Percentiles rank a stretch among this genome's conserved stretches.
Conservation (phyloP, 2,329 filamentous ascomycete species). For the Ceratocystis cubensis region DNA sequence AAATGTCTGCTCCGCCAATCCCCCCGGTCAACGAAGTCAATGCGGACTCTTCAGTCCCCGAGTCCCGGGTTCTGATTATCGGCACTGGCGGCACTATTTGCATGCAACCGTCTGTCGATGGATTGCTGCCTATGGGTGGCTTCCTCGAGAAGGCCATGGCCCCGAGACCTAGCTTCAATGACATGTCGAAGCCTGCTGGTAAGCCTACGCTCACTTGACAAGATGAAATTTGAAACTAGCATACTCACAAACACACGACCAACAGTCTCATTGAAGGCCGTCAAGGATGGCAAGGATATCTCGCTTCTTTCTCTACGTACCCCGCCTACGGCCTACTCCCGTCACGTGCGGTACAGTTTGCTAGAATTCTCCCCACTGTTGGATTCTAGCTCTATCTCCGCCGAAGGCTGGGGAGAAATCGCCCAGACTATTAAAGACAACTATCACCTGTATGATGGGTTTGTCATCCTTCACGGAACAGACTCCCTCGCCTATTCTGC, state of each 20-base stretch:
- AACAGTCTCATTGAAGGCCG: constrained; percentile 39
- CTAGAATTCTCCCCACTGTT: constrained; percentile 75
- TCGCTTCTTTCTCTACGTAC: constrained; percentile 60
- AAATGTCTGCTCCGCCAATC: constrained; percentile 19
- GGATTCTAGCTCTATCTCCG: constrained; percentile 82
- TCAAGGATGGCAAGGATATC: constrained; percentile 37
- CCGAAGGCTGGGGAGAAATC: constrained; percentile 74
- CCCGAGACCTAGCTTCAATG: constrained; percentile 74
- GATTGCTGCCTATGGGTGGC: constrained; percentile 65
- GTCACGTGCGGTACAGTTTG: constrained; percentile 71
- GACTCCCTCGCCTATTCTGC: constrained; percentile 83
- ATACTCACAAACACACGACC: not conserved
- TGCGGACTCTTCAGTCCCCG: constrained; percentile 37
- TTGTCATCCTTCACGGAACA: constrained; percentile 82
- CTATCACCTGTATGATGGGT: constrained; percentile 79
- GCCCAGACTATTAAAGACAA: constrained; percentile 68
- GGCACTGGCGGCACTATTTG: constrained; percentile 87
- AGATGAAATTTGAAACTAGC: not conserved
- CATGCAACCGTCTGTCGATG: constrained; percentile 71
- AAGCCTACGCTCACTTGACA: constrained; percentile 16
- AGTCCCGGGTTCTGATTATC: constrained; percentile 75
- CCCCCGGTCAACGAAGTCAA: constrained; percentile 20
- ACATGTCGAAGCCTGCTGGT: constrained; percentile 33
- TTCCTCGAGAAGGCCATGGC: constrained; percentile 76
- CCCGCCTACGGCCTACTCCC: constrained; percentile 64